Evolutionary conservation across 331 rosid species (phyloP).

Genomic region (Rosa hybrid): DNA sequence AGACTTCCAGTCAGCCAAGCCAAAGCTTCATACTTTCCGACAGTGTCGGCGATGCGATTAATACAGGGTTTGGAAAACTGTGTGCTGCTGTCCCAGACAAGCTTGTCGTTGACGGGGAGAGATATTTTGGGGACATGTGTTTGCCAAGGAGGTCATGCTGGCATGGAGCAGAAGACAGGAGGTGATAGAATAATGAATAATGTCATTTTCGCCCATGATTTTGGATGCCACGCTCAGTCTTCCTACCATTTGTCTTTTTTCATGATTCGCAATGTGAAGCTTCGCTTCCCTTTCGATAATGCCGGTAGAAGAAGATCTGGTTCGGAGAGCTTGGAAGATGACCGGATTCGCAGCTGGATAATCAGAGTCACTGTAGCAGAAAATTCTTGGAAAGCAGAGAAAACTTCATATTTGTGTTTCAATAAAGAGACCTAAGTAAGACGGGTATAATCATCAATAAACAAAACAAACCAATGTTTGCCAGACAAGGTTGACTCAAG

Average conservation of each 20-base stretch:
- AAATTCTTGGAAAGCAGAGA: no score
- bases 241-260: constrained; percentile 74
- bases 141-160: constrained; percentile 86
- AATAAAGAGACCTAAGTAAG: no score
- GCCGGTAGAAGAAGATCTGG: constrained; percentile 85
- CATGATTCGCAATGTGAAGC: constrained; percentile 78
- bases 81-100: constrained; percentile 87
- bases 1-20: constrained; percentile 93
- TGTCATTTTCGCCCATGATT: constrained; percentile 79
- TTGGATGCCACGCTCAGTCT: constrained; percentile 65
- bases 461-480: no score
- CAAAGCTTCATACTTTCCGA: constrained; percentile 96
- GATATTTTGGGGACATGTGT: constrained; percentile 79
- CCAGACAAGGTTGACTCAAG: no score
- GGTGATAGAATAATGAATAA: constrained; percentile 61
- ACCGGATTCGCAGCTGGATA: no score
- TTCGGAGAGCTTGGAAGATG: neutral
- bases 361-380: neutral
- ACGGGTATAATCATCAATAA: no score
- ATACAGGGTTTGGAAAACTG: constrained; percentile 84
- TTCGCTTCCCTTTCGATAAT: constrained; percentile 80
- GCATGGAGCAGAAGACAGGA: constrained; percentile 74
- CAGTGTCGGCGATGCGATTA: constrained; percentile 89
- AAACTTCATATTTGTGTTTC: no score
- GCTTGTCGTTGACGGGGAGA: constrained; percentile 67